Evolutionary conservation across 2,329 filamentous ascomycete species (phyloP).

Genomic region (Metarhizium album): DNA sequence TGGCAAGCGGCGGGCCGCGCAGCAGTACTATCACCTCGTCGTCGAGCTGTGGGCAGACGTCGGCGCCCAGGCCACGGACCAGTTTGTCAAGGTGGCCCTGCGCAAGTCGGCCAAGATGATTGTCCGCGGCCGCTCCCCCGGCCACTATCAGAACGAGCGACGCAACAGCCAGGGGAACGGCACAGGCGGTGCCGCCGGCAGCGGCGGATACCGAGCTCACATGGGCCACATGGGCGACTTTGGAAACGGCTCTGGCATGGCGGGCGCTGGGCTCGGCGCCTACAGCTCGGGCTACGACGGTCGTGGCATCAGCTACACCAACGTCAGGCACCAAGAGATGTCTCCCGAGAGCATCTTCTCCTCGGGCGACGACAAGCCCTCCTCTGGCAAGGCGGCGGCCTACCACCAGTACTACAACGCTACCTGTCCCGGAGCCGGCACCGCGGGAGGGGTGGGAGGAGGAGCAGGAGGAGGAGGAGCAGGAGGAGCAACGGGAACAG

Average conservation of each 20-base stretch:
- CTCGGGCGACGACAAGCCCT: slow-evolving; percentile 38
- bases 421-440: no score
- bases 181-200: slow-evolving; percentile 52
- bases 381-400: slow-evolving; percentile 33
- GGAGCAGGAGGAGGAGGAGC: no score
- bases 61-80: slow-evolving; percentile 34
- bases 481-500: no score
- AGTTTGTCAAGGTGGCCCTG: slow-evolving; percentile 61
- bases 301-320: slow-evolving; percentile 26
- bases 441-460: no score
- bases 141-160: slow-evolving; percentile 65
- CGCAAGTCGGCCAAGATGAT: slow-evolving; percentile 72
- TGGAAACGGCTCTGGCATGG: slow-evolving; percentile 24
- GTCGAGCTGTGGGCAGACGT: slow-evolving; percentile 72
- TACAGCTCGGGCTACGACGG: slow-evolving; percentile 18
- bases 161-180: slow-evolving; percentile 60
- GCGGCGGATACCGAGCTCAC: slow-evolving; percentile 31
- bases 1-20: slow-evolving; percentile 76
- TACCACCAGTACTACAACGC: slow-evolving; percentile 49
- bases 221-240: slow-evolving; percentile 19
- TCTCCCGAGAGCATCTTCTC: slow-evolving; percentile 40
- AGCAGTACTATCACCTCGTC: slow-evolving; percentile 88
- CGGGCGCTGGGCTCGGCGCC: slow-evolving; percentile 14
- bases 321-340: slow-evolving; percentile 38
- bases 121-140: slow-evolving; percentile 73